These are phyloP conservation scores for Chaetoscypha palmicola DNA, from an alignment of 2,329 filamentous ascomycete species.

Conservation along the genomic window DNA sequence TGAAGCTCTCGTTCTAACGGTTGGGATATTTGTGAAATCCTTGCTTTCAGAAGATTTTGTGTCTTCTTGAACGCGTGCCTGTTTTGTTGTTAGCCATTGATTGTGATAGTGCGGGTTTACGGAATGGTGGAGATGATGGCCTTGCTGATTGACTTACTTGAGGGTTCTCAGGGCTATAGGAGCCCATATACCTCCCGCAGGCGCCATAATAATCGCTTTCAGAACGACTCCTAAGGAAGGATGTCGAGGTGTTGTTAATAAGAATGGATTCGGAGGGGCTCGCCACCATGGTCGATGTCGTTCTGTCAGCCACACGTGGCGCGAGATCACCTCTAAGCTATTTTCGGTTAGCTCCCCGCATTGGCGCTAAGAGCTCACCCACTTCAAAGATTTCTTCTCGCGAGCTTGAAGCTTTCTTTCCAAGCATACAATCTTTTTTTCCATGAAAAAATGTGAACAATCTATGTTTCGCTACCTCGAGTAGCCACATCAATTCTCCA, in stretches of 20 bases:
- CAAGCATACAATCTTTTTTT: background rate
- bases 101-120: too few species aligned
- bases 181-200: slow-evolving; percentile 27
- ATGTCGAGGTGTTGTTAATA: background rate
- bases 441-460: background rate
- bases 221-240: background rate
- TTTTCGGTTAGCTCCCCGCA: background rate
- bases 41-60: slow-evolving; percentile 38
- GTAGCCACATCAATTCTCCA: background rate
- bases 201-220: slow-evolving; percentile 24
- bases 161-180: slow-evolving; percentile 29
- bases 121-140: too few species aligned
- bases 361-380: background rate
- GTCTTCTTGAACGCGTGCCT: slow-evolving; percentile 43
- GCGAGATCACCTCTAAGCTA: background rate
- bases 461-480: background rate
- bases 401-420: slow-evolving; percentile 1
- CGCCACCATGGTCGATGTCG: slow-evolving; percentile 8
- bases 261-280: background rate
- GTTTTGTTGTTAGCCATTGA: slow-evolving; percentile 17
- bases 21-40: slow-evolving; percentile 35
- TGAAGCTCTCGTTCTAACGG: slow-evolving; percentile 45
- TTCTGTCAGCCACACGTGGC: slow-evolving; percentile 7
- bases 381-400: slow-evolving; percentile 1
- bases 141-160: slow-evolving; percentile 28